Conservation (phyloP, 2,329 filamentous ascomycete genomes). For the Beauveria brongniartii region DNA sequence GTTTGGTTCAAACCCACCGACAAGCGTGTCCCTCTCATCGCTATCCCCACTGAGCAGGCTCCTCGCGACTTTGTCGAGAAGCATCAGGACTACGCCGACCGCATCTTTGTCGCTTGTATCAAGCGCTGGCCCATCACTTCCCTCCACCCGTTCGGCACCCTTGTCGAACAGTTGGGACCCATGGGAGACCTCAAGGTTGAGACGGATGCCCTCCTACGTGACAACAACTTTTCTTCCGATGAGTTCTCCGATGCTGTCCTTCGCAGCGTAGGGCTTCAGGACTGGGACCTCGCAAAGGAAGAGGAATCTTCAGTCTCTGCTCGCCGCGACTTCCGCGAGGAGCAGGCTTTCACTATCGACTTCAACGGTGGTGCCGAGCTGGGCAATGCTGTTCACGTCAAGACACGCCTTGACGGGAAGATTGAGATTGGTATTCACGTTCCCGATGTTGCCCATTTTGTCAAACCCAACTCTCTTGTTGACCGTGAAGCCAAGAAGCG, state of each 20-base stretch:
- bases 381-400: slow-evolving; percentile 89
- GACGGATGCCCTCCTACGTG: slow-evolving; percentile 89
- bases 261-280: slow-evolving; percentile 83
- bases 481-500: slow-evolving; percentile 98
- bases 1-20: slow-evolving; percentile 99
- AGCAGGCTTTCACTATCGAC: slow-evolving; percentile 87
- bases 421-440: slow-evolving; percentile 95
- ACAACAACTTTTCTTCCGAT: slow-evolving; percentile 98
- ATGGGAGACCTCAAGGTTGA: slow-evolving; percentile 98
- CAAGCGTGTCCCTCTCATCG: slow-evolving; percentile 95
- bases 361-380: slow-evolving; percentile 81
- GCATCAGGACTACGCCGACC: slow-evolving; percentile 93
- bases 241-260: slow-evolving; percentile 96
- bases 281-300: slow-evolving; percentile 83
- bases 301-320: slow-evolving; percentile 63
- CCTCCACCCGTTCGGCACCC: slow-evolving; percentile 95
- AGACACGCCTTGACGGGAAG: slow-evolving; percentile 71
- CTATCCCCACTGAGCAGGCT: slow-evolving; percentile 95
- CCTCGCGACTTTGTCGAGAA: slow-evolving; percentile 97
- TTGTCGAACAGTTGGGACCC: slow-evolving; percentile 92
- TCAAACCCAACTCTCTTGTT: slow-evolving; percentile 90
- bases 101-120: slow-evolving; percentile 98
- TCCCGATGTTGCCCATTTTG: slow-evolving; percentile 90
- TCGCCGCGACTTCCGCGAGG: slow-evolving; percentile 83
- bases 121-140: slow-evolving; percentile 99